phyloP scores from a whole-genome alignment of 2,329 filamentous ascomycete species.

The Rutstroemia sp. region DNA sequence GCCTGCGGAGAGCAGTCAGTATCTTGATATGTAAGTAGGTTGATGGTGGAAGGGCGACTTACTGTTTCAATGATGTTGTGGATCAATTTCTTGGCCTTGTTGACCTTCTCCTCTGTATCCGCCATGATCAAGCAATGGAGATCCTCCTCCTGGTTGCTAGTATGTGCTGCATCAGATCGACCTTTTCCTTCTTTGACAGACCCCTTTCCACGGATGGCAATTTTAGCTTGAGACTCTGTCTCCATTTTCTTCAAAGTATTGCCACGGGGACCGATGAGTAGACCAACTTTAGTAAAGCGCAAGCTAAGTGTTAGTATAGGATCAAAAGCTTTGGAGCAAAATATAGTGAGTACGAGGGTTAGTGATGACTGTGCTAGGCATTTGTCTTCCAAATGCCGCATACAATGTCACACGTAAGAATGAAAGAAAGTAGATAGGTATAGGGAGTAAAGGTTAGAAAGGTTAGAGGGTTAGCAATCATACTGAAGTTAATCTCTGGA shows the following conservation, averaged over 20 bases:
- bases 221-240: conserved; percentile 92
- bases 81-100: conserved; percentile 97
- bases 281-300: conserved; percentile 84
- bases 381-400: conserved; percentile 22
- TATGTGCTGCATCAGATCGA: conserved; percentile 95
- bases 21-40: conserved; percentile 25
- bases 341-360: conserved; percentile 29
- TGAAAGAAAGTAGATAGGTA: conserved; percentile 32
- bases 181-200: conserved; percentile 99
- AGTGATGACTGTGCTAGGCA: conserved; percentile 30
- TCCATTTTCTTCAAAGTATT: conserved; percentile 99
- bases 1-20: conserved; percentile 48
- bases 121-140: conserved; percentile 99
- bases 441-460: conserved; percentile 50
- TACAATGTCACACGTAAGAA: conserved; percentile 32
- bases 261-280: conserved; percentile 99
- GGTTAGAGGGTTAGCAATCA: conserved; percentile 99
- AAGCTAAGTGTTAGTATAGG: conserved; percentile 85
- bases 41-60: conserved; percentile 37
- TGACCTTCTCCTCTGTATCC: conserved; percentile 98
- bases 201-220: conserved; percentile 98
- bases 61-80: conserved; percentile 99
- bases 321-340: conserved; percentile 31
- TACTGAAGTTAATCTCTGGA: conserved; percentile 99
- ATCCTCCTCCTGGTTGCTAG: conserved; percentile 99